Evolutionary conservation across 495 filamentous ascomycete genomes (phyloP), one percentile per base, ranked within the genome.

Genomic region (Xylaria flabelliformis): DNA sequence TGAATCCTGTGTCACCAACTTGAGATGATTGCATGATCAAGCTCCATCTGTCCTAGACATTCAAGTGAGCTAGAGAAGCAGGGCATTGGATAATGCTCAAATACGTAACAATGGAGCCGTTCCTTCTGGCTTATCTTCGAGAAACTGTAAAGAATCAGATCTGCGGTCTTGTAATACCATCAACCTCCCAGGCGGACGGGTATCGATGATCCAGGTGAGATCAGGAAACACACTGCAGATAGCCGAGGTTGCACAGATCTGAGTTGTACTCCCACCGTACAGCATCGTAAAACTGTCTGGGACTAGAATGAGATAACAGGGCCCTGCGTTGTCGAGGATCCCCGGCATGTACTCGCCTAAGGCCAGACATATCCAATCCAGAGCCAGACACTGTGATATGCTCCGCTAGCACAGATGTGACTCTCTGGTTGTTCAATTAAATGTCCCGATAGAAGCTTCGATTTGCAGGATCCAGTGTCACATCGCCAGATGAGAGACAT

Each of bases 161-260:
- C 71, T 69, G 34, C 72, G 69, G 74, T 75, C 73, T 71, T 73
- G 75, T 78, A 67, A 64, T 69, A 77, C 76, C 62, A 48, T 64
- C 72, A 71, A 74, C 69, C 67, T 76, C 72, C 77, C 77, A 79
- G 74, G 73, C 75, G 72, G 59, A 76, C 74, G 77, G 77, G 53
- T 73, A 78, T 72, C 75, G 67, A 71, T 78, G 74, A 73, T 73
- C 74, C 69, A 78, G 71, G 74, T 72, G 76, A 76, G 77, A 77
- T 77, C 77, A 79, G 76, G 77, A 72, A 72, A 70, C 61, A 72
- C 56, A 79, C 77, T 79, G 75, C 74, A 78, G 77, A 77, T 78
- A 79, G 74, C 77, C 77, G 77, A 79, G 70, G 77, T 78, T 50
- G 72, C 75, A 79, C 77, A 79, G 76, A 79, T 79, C 77, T 79